Conservation (phyloP, 371 early-diverging fungal species). For the Cladochytrium tenue region DNA sequence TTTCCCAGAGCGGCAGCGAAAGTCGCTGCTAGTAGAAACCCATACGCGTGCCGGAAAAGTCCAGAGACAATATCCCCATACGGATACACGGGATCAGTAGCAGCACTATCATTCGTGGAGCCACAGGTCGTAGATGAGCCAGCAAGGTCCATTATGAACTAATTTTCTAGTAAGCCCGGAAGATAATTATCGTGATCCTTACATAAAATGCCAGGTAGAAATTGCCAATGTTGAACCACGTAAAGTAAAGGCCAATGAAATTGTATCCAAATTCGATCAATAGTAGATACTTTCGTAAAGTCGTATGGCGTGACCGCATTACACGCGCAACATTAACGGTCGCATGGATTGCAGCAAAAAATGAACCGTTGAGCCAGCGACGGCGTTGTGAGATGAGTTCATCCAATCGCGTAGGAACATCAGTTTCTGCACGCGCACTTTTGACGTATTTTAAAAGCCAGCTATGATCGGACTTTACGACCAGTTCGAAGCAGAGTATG, state of each 20-base stretch:
- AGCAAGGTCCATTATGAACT: no score
- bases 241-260: constrained; percentile 36
- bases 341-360: constrained; percentile 45
- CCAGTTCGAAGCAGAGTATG: constrained; percentile 85
- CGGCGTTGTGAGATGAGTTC: constrained; percentile 59
- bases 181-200: constrained; percentile 14
- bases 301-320: constrained; percentile 33
- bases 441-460: constrained; percentile 71
- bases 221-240: constrained; percentile 44
- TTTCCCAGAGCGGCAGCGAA: constrained; percentile 89
- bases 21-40: constrained; percentile 70
- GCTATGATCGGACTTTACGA: constrained; percentile 72
- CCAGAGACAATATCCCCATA: constrained; percentile 18
- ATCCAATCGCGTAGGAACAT: constrained; percentile 74
- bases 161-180: no score
- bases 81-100: constrained; percentile 29
- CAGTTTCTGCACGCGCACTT: constrained; percentile 71
- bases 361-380: constrained; percentile 61
- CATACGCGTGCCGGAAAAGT: constrained; percentile 68
- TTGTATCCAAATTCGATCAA: constrained; percentile 49
- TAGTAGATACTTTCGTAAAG: constrained; percentile 38
- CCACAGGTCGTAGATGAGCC: no score
- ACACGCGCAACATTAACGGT: constrained; percentile 38
- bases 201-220: constrained; percentile 51
- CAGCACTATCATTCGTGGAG: no score